Base-by-base conservation (phyloP, 345 rosid species). In the Heritiera littoralis region DNA sequence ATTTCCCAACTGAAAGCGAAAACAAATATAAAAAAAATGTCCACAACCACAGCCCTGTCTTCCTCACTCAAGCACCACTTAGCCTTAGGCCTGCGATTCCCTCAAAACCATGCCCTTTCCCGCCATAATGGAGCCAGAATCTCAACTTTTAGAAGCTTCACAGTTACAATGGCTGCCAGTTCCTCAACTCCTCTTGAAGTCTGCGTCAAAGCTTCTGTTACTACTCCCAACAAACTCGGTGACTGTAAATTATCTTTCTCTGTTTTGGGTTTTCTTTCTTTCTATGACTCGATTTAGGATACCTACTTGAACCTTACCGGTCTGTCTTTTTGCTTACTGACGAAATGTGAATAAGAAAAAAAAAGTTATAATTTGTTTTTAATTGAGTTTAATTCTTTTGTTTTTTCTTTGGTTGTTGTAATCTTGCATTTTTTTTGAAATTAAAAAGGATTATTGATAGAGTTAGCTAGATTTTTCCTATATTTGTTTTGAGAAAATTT, bases 131-230 rank as follows among this genome's bases (percentile, higher is more conserved):
- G 30, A 56, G 45, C 45, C 65, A 83, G 78, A 65, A 79, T 84
- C 18, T 77, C 55, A 58, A 76, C 76, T 43, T 79, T 66, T 30
- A 45, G 73, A 40, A 78, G 85, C 75, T 79, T 82, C 70, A 64
- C 88, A 6, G 83, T 89, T 63, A 80, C 90, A 9, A 85, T 87
- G 88, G 87, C 97, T 6, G 78, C 89, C 61, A 4, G 3, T 41
- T 18, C 49, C 51, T 13, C 55, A 9, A 59, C 80, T 35, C 96
- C 97, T 78, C 90, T 92, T 12, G 87, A 91, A 83, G 79, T 93
- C 82, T 95, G 99, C 77, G 95, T 90, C 74, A 95, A 95, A 89
- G 96, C 94, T 70, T 95, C 99, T 40, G 66, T 85, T 80, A 89
- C 93, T 56, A 82, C 83, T 38, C 99, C 99, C 46, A 84, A 89